Percentiles rank a stretch among this genome's conserved stretches.
Conservation (phyloP, 2,329 filamentous ascomycete genomes). For the Plenodomus lindquistii region DNA sequence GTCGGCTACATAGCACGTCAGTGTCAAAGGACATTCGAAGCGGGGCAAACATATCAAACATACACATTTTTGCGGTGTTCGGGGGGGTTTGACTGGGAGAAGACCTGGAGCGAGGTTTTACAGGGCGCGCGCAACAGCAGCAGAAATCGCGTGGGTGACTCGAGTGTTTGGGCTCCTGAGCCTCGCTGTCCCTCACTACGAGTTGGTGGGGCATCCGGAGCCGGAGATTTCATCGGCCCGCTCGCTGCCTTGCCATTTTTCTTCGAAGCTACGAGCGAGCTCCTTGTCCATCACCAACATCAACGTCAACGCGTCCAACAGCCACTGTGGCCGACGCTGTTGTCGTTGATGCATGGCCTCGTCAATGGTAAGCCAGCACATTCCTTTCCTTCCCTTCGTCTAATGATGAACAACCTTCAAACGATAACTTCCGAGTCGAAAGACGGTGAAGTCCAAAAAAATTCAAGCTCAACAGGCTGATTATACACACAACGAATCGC, state of each 20-base stretch:
- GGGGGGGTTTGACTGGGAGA: not conserved
- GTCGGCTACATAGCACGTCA: conserved; percentile 10
- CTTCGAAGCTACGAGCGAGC: conserved; percentile 6
- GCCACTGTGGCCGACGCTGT: not conserved
- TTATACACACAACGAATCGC: conserved; percentile 12
- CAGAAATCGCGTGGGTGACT: conserved; percentile 8
- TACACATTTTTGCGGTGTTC: conserved; percentile 14
- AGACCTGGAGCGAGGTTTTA: not conserved
- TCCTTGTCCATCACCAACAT: not conserved
- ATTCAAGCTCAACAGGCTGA: conserved; percentile 63
- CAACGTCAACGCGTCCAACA: not conserved
- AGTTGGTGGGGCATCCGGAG: conserved; percentile 34
- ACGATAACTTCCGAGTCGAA: conserved; percentile 42
- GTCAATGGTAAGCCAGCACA: conserved; percentile 22
- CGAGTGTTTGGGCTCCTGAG: conserved; percentile 26
- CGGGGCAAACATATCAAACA: conserved; percentile 8
- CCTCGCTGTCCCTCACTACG: conserved; percentile 22
- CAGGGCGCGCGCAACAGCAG: conserved; percentile 10
- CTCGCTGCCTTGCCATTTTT: conserved; percentile 16
- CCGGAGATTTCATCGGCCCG: conserved; percentile 27
- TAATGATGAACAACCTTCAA: conserved; percentile 38
- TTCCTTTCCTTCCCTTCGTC: conserved; percentile 1
- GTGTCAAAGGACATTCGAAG: not conserved
- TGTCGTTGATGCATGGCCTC: not conserved
- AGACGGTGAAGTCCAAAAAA: conserved; percentile 44